Evolutionary conservation across 192 early-diverging fungal genomes (phyloP).

Genomic region (Mortierella claussenii): DNA sequence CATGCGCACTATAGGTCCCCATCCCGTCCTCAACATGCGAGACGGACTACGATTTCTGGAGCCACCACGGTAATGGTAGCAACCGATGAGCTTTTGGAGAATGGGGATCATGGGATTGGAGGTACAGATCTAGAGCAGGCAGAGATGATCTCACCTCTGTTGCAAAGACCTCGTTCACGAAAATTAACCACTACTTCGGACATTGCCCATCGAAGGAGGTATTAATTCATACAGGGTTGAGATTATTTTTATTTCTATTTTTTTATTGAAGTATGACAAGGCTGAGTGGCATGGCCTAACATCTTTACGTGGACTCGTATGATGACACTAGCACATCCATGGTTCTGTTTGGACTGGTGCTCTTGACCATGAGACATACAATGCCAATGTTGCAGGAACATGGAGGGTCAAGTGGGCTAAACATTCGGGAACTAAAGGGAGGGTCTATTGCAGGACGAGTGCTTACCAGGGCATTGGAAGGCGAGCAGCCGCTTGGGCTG

Average conservation of each 20-base stretch:
- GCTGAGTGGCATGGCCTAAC: no score
- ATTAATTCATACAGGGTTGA: no score
- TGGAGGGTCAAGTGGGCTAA: neutral
- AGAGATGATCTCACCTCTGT: conserved; percentile 8
- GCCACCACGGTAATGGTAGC: neutral
- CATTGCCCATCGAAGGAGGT: conserved; percentile 43
- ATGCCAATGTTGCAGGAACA: conserved; percentile 11
- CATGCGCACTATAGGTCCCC: conserved; percentile 8
- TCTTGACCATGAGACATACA: conserved; percentile 40
- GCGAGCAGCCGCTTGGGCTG: neutral
- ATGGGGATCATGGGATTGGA: neutral
- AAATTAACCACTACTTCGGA: conserved; percentile 26
- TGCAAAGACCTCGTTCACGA: conserved; percentile 19
- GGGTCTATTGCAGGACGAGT: conserved; percentile 8
- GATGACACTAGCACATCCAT: conserved; percentile 47
- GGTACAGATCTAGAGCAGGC: neutral
- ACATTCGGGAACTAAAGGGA: no score
- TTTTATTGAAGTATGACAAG: no score
- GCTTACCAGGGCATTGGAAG: conserved; percentile 13
- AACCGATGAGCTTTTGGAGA: neutral
- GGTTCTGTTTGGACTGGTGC: conserved; percentile 31
- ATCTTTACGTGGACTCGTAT: no score
- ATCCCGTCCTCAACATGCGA: conserved; percentile 6
- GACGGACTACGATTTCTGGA: neutral
- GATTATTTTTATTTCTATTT: no score